phyloP scores from a whole-genome alignment of 208 protist genomes.

The Endotrypanum monterogeii region DNA sequence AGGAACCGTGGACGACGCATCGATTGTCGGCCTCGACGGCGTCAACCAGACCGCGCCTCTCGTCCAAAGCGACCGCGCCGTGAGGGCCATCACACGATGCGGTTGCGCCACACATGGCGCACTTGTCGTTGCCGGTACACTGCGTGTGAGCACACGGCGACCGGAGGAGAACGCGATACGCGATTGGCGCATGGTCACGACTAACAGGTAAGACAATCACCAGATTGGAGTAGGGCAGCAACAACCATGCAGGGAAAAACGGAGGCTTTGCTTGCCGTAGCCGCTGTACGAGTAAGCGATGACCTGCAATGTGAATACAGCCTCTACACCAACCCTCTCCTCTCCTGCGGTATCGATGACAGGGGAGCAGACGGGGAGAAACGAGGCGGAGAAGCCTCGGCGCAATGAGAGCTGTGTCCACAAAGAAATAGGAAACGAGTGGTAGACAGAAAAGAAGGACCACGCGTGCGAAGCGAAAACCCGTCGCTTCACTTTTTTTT shows the following conservation, averaged over 20 bases:
- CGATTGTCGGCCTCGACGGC: not conserved
- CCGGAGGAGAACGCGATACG: not conserved
- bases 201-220: not conserved
- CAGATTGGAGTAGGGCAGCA: not conserved
- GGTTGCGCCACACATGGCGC: not conserved
- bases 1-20: conserved; percentile 14
- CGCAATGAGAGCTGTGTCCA: no score
- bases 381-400: no score
- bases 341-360: no score
- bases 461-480: no score
- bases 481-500: no score
- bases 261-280: not conserved
- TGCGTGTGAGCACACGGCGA: not conserved
- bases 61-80: not conserved
- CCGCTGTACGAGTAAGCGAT: not conserved
- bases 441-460: no score
- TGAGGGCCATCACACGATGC: not conserved
- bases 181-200: not conserved
- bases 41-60: not conserved
- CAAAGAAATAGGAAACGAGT: no score
- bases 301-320: no score
- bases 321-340: no score
- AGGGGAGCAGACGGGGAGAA: no score
- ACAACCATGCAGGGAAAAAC: not conserved
- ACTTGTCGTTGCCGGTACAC: not conserved